Base-by-base conservation (phyloP, 345 rosid species). In the Tarenaya hassleriana region DNA sequence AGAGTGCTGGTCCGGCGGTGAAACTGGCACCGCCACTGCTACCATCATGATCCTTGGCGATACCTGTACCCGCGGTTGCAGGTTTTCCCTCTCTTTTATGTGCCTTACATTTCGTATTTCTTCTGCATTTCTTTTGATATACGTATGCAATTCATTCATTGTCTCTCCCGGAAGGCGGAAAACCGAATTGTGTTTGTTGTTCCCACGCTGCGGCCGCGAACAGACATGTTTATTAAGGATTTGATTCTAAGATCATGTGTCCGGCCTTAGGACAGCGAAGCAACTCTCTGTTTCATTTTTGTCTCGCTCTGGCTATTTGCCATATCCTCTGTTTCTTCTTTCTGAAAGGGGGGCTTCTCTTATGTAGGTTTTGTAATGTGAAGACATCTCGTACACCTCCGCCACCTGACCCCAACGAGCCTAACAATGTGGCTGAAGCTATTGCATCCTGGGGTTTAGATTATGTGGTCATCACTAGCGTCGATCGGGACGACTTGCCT, bases 1-100 rank as follows among this genome's bases (percentile, higher is more conserved):
- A 3, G 95, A 94, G 72, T 94, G 97, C 60, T 94, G 97, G 97
- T 88, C 99, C 27, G 99, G 97, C 4, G 99, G 99, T 19, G 95
- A 94, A 60, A 94, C 94, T 7, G 95, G 94, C 24, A 94, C 97
- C 27, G 95, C 98, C 62, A 92, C 98, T 14, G 95, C 97, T 34
- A 88, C 97, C 1, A 88, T 92, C 34, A 88, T 92, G 97, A 92
- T 92, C 43, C 71, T 88, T 8, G 98, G 98, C 14, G 98, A 92
- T 51, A 92, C 98, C 0, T 88, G 97, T 66, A 88, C 98, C 29
- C 84, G 98, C 34, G 94, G 97, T 50, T 92, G 97, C 88, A 76
- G 98, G 96, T 91, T 27, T 4, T 7, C 32, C 35, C 35, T 40
- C 5, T 4, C 11, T 42, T 55, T 10, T 21, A 50, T 50, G 29